Base-by-base conservation (phyloP, 192 early-diverging fungal species). In the Lobosporangium transversale region DNA sequence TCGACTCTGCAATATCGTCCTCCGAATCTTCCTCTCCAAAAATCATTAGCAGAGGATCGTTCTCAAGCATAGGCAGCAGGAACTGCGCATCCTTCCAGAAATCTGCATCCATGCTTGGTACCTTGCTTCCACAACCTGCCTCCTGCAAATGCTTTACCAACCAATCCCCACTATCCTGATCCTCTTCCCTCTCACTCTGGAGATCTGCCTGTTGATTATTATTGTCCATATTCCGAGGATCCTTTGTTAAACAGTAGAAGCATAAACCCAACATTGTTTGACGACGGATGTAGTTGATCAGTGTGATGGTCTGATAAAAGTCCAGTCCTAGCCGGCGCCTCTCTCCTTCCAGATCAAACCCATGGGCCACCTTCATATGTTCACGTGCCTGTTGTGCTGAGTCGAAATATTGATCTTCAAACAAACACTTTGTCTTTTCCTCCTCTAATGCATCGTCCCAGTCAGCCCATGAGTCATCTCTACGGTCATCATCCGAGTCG, bases 201-300 rank as follows among this genome's bases (percentile, higher is more conserved):
- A n/a, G n/a, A n/a, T n/a, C n/a, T n/a, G n/a, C n/a, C n/a, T n/a
- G n/a, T n/a, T n/a, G n/a, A n/a, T n/a, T n/a, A n/a, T n/a, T n/a
- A n/a, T n/a, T n/a, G n/a, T n/a, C n/a, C n/a, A n/a, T n/a, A n/a
- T n/a, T n/a, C n/a, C n/a, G n/a, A 54, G 94, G 87, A 1, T 29
- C 50, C 33, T 62, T 47, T 33, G 40, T 43, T 12, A 60, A 37
- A 66, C 96, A 98, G 14, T 87, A 87, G 74, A 91, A 94, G 74
- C 96, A 96, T 5, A 79, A 58, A 47, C 68, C 80, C 3, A 79
- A 61, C 24, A 86, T 86, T 3, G 93, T 85, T 63, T 86, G 85
- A 10, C 82, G 82, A 30, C 96, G 89, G 60, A 96, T 88, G 55
- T 88, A 92, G 78, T 98, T 98, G 83, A 98, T 91, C 58, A 97